Evolutionary conservation across 768 basidiomycete genomes (phyloP).

Genomic region (Hypholoma fasciculare): DNA sequence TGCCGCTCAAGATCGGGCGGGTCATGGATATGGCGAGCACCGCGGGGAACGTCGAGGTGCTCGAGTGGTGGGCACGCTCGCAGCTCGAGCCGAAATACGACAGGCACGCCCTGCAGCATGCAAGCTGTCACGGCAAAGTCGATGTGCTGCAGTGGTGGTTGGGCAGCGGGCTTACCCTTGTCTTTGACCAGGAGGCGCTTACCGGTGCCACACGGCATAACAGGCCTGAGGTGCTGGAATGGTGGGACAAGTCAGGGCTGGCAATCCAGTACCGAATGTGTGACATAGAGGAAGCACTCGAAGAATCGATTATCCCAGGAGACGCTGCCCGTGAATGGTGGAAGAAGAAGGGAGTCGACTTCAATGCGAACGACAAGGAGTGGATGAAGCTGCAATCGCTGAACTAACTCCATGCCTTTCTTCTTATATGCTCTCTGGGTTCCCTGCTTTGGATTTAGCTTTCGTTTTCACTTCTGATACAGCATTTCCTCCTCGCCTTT

Average conservation of each 20-base stretch:
- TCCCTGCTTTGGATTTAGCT: slow-evolving; percentile 4
- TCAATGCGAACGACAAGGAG: slow-evolving; percentile 81
- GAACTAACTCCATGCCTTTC: slow-evolving; percentile 42
- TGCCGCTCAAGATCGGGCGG: slow-evolving; percentile 79
- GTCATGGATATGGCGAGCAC: slow-evolving; percentile 86
- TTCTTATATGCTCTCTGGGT: slow-evolving; percentile 16
- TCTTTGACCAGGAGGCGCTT: slow-evolving; percentile 80
- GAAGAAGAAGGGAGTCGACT: slow-evolving; percentile 78
- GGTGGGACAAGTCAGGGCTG: slow-evolving; percentile 84
- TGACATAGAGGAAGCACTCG: slow-evolving; percentile 89
- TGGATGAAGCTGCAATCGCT: slow-evolving; percentile 85
- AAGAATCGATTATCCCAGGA: slow-evolving; percentile 84
- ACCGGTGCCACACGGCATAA: slow-evolving; percentile 82
- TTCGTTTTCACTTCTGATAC: slow-evolving; percentile 1
- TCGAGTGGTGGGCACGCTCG: slow-evolving; percentile 86
- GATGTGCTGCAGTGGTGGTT: slow-evolving; percentile 86
- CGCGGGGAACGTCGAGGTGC: slow-evolving; percentile 70
- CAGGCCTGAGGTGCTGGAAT: slow-evolving; percentile 78
- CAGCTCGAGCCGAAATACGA: slow-evolving; percentile 81
- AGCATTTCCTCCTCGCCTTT: neutral
- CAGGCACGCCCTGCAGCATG: slow-evolving; percentile 71
- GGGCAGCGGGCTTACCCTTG: slow-evolving; percentile 70
- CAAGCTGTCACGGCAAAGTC: slow-evolving; percentile 78
- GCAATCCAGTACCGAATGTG: slow-evolving; percentile 87
- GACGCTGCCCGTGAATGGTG: slow-evolving; percentile 79